Conservation (phyloP, 495 filamentous ascomycete species). For the Pseudomonodictys pantanalensis region DNA sequence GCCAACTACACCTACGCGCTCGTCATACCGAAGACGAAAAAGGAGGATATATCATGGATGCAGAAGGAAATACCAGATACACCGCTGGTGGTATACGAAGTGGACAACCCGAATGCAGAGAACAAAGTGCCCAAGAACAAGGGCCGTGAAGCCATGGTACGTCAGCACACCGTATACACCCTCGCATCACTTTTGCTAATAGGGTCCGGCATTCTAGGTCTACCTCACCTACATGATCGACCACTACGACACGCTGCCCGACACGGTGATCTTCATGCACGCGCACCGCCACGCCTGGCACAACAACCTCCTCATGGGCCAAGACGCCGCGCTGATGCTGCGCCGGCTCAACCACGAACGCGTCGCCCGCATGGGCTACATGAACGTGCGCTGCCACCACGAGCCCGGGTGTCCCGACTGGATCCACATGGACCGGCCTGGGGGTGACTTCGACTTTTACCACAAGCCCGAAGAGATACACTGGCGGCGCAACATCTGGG, state of each 20-base stretch:
- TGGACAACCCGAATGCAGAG: conserved; percentile 30
- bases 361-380: conserved; percentile 58
- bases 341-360: conserved; percentile 53
- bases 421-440: conserved; percentile 45
- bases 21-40: conserved; percentile 25
- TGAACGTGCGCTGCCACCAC: conserved; percentile 63
- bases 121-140: conserved; percentile 33
- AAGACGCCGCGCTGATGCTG: conserved; percentile 54
- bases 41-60: conserved; percentile 33
- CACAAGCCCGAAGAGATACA: conserved; percentile 34
- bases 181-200: not conserved
- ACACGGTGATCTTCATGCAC: conserved; percentile 33
- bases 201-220: conserved; percentile 11
- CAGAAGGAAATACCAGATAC: conserved; percentile 22
- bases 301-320: conserved; percentile 48
- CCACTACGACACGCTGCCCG: conserved; percentile 33
- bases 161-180: not conserved
- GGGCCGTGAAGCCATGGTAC: conserved; percentile 35
- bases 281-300: conserved; percentile 35
- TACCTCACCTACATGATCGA: conserved; percentile 35
- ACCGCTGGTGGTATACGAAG: conserved; percentile 28
- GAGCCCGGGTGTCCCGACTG: conserved; percentile 63
- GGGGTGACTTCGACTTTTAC: conserved; percentile 30
- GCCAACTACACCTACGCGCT: conserved; percentile 26
- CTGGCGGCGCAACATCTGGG: conserved; percentile 29